These are phyloP conservation scores for Staphylotrichum longicolle DNA, from an alignment of 495 filamentous ascomycete genomes.

Conservation along the genomic window DNA sequence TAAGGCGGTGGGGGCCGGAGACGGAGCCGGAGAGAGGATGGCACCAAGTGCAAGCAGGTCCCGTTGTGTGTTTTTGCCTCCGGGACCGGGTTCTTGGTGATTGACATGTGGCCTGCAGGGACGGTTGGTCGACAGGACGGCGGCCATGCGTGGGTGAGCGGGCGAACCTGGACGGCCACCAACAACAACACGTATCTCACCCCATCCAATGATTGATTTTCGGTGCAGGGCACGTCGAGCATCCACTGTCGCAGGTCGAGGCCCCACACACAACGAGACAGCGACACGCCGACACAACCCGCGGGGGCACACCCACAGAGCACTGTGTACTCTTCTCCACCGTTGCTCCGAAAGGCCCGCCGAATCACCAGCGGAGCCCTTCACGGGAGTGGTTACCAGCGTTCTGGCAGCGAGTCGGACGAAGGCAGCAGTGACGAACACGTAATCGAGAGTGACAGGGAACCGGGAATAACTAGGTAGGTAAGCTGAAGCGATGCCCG, in stretches of 20 bases:
- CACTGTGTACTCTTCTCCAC: too few species aligned
- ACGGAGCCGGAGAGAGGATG: neutral
- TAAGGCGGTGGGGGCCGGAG: neutral
- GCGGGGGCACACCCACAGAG: too few species aligned
- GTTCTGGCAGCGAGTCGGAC: neutral
- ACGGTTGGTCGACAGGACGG: neutral
- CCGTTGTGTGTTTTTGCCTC: neutral
- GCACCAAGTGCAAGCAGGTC: neutral
- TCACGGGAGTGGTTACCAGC: neutral
- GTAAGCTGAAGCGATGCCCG: too few species aligned
- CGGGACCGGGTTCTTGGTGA: neutral
- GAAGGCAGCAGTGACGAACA: neutral
- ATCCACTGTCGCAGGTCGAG: constrained; percentile 1
- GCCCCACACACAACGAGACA: neutral
- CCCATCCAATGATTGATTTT: constrained; percentile 4
- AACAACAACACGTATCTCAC: neutral
- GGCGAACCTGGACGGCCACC: neutral
- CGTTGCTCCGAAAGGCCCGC: too few species aligned
- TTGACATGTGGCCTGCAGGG: neutral
- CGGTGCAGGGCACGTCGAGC: neutral
- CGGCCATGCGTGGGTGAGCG: neutral
- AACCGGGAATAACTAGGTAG: too few species aligned
- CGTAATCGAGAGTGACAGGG: too few species aligned
- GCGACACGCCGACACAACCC: too few species aligned
- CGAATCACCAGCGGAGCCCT: too few species aligned